Evolutionary conservation across 2,329 filamentous ascomycete species (phyloP), one percentile per base, ranked within the genome.

Genomic region (Calonectria honghensis): DNA sequence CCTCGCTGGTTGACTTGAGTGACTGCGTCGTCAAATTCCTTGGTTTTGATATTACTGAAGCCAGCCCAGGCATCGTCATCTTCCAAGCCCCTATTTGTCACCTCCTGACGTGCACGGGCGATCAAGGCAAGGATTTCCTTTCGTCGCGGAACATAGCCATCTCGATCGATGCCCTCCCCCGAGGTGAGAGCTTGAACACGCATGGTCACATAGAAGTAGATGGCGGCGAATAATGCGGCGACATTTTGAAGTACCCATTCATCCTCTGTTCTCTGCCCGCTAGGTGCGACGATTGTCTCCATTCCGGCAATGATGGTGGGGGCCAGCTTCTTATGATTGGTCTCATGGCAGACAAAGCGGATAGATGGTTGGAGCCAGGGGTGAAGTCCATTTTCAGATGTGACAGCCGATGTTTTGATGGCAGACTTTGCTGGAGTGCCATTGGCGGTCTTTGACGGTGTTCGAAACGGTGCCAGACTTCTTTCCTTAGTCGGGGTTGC

Each of bases 231-330:
- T 20, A 95, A 83, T 0, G 90, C 87, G 1, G 90, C 86, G 1
- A 90, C 76, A 71, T 92, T 86, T 51, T 84, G 82, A 61, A 86
- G 81, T 9, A 89, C 82, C 90, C 89, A 89, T 70, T 86, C 84
- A 76, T 92, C 87, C 72, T 88, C 82, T 67, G 87, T 87, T 48
- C 83, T 84, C 32, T 80, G 82, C n/a, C 88, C 88, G 16, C 83
- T 83, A 0, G 88, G 87, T 1, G 83, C 82, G 14, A 88, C 79
- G 64, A 91, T 89, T 24, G 87, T 85, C 87, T 94, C 93, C 67
- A 96, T 89, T 1, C 94, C 95, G 0, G 94, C 93, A 64, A 95
- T 91, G 0, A 97, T 90, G 69, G 95, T 94, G 0, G 94, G 94
- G 0, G 91, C 91, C 4, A 96, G 89, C 5, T 87, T 88, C 9